Conservation (phyloP, 176 grass and related monocot genomes). For the Chloris gayana region DNA sequence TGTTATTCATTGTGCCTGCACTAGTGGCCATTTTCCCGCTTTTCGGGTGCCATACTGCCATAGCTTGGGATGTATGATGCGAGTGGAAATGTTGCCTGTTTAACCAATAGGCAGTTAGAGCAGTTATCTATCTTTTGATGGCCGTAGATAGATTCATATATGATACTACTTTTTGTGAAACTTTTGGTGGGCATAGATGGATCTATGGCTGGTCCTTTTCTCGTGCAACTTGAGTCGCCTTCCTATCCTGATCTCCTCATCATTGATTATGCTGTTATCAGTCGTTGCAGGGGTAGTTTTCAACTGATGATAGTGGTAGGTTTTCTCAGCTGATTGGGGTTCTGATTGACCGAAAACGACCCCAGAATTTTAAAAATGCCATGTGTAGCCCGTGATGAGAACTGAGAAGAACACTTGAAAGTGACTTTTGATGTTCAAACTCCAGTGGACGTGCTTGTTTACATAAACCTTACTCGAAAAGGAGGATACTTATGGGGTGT, state of each 20-base stretch:
- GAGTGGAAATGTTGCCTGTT: not conserved
- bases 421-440: not conserved
- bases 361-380: not conserved
- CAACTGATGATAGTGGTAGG: not conserved
- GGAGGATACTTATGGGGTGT: not conserved
- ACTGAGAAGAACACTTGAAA: not conserved
- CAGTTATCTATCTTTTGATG: not conserved
- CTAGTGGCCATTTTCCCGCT: not conserved
- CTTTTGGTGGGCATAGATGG: not conserved
- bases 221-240: not conserved
- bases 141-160: not conserved
- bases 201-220: constrained; percentile 6
- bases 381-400: not conserved
- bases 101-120: not conserved
- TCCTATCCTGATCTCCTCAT: not conserved
- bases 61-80: not conserved
- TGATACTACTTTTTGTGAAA: not conserved
- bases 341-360: constrained; percentile 16
- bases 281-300: not conserved
- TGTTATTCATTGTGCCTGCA: not conserved
- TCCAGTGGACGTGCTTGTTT: not conserved
- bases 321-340: not conserved
- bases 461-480: not conserved
- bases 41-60: not conserved
- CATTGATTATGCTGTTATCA: not conserved